These are phyloP conservation scores for Suillus ampliporus DNA, from an alignment of 768 basidiomycete species.

Conservation along the genomic window DNA sequence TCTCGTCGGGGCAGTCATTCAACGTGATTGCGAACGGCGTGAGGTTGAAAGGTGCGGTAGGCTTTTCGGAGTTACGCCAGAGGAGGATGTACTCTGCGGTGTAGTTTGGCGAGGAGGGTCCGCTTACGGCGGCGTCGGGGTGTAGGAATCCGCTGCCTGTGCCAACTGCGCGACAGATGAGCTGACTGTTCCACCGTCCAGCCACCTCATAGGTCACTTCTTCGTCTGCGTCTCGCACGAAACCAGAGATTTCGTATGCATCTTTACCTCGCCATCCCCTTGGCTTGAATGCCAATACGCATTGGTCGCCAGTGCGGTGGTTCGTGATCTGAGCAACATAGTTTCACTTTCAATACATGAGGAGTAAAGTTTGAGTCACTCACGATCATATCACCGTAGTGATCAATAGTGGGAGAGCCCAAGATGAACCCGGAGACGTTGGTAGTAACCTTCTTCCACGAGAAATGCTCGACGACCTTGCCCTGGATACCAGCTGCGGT, in stretches of 20 bases:
- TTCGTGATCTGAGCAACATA: conserved; percentile 66
- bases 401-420: conserved; percentile 86
- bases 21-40: conserved; percentile 93
- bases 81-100: conserved; percentile 81
- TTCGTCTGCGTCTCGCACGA: conserved; percentile 71
- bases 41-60: conserved; percentile 84
- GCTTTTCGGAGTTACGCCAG: conserved; percentile 92
- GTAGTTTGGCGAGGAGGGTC: conserved; percentile 47
- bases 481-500: conserved; percentile 46
- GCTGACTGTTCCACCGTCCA: conserved; percentile 94
- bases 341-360: conserved; percentile 9
- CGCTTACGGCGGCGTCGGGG: conserved; percentile 69
- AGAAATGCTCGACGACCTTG: conserved; percentile 87
- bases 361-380: conserved; percentile 38
- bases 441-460: conserved; percentile 94
- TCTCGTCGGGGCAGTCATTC: conserved; percentile 82
- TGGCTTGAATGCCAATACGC: conserved; percentile 93
- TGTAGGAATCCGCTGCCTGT: conserved; percentile 63
- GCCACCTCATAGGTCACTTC: conserved; percentile 85
- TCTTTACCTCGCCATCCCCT: conserved; percentile 93
- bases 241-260: conserved; percentile 91
- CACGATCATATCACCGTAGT: conserved; percentile 94
- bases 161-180: conserved; percentile 81
- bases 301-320: conserved; percentile 88
- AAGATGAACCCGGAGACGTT: conserved; percentile 93